phyloP scores from a whole-genome alignment of 2,329 filamentous ascomycete species.

The Colletotrichum plurivorum region DNA sequence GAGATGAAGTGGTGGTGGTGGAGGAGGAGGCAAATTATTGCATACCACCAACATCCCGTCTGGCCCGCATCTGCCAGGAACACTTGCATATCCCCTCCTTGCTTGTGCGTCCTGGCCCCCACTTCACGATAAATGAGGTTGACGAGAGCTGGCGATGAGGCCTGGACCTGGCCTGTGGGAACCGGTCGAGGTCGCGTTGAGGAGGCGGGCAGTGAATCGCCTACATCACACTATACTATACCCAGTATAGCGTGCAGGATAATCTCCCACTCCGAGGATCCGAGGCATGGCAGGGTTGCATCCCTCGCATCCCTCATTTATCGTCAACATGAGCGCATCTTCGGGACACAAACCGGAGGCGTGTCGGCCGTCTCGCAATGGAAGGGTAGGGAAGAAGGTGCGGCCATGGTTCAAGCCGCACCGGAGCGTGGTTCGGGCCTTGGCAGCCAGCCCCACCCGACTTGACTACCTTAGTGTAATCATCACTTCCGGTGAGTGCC shows the following conservation, averaged over 20 bases:
- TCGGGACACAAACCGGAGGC: constrained; percentile 8
- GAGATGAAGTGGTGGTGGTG: too few species aligned
- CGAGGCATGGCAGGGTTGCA: constrained; percentile 35
- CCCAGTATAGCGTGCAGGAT: constrained; percentile 23
- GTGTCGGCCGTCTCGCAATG: neutral
- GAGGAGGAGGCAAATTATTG: constrained; percentile 17
- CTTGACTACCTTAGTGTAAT: too few species aligned
- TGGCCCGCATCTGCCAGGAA: constrained; percentile 32
- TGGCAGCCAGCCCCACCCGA: too few species aligned
- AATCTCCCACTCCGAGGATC: constrained; percentile 27
- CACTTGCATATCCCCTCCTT: constrained; percentile 37
- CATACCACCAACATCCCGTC: constrained; percentile 20
- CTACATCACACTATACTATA: too few species aligned
- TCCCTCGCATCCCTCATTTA: constrained; percentile 33
- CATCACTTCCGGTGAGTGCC: too few species aligned
- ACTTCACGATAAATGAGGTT: constrained; percentile 32
- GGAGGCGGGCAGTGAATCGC: too few species aligned
- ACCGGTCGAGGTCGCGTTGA: neutral
- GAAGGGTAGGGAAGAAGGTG: neutral
- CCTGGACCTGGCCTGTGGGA: constrained; percentile 29
- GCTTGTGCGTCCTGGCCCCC: constrained; percentile 29
- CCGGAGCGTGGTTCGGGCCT: constrained; percentile 8
- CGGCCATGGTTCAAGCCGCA: constrained; percentile 3
- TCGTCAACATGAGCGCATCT: constrained; percentile 29
- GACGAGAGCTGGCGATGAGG: constrained; percentile 26